phyloP scores from a whole-genome alignment of 345 rosid genomes.

The Gossypium sturtianum region DNA sequence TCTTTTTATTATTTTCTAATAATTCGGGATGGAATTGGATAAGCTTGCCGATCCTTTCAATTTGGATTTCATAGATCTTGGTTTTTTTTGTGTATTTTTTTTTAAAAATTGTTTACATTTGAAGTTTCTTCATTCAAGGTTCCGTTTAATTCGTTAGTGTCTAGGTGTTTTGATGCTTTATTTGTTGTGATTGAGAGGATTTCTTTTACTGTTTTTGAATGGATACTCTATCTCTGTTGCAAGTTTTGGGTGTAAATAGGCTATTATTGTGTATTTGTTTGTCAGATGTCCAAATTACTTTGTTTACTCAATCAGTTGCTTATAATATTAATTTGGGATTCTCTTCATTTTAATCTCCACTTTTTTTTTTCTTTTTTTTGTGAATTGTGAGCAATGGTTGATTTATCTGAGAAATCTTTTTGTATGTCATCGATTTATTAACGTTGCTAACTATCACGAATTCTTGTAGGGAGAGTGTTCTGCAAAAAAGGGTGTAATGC shows the following conservation, averaged over 20 bases:
- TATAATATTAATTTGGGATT: not conserved
- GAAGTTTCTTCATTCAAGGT: not conserved
- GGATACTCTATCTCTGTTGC: not conserved
- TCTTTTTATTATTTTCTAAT: too few species aligned
- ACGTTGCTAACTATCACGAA: conserved; percentile 4
- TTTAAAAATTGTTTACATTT: not conserved
- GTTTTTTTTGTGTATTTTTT: not conserved
- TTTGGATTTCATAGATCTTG: not conserved
- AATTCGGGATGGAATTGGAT: too few species aligned
- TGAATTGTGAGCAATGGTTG: not conserved
- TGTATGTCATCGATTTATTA: not conserved
- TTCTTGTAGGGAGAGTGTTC: conserved; percentile 89
- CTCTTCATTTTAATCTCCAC: not conserved
- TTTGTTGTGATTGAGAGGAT: not conserved
- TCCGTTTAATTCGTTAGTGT: not conserved
- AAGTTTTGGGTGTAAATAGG: not conserved
- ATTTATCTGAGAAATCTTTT: not conserved
- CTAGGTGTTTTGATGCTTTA: not conserved
- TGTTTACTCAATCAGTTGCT: not conserved
- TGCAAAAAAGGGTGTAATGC: conserved; percentile 92
- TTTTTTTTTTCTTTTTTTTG: not conserved
- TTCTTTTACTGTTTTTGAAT: not conserved
- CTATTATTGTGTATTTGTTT: not conserved
- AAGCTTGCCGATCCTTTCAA: not conserved
- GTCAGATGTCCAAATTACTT: not conserved